Evolutionary conservation across 163 green algal species (phyloP), one percentile per base, ranked within the genome.

Genomic region (Coccomyxa subellipsoidea): DNA sequence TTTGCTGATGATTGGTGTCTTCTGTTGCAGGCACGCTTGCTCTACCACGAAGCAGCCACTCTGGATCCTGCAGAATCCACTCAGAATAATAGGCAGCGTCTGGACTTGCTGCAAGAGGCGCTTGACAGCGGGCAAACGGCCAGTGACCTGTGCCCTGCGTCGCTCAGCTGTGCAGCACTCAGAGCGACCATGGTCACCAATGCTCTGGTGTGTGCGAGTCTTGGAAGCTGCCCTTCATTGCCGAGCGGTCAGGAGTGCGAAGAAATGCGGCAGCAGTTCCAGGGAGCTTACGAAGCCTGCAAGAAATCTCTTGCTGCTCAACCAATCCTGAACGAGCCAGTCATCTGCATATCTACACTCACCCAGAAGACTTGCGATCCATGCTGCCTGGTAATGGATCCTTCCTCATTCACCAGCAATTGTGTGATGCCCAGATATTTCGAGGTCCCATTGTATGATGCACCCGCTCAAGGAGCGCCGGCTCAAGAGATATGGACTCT

Each of bases 41-140:
- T 92, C n/a, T 92, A 93, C 76, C 90, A 94, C 80, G 90, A 94
- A 80, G 89, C 87, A 54, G 87, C 89, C 23, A 79, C 79, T n/a
- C 72, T 89, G 54, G 84, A 89, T 25, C 77, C 34, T 7, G 38
- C 47, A n/a, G 66, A 80, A 31, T 76, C 73, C 29, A 78, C 25
- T 40, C 37, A 32, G 2, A 59, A 31, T 35, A 59, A 38, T 8
- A 80, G 53, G n/a, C 54, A 81, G 34, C 79, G 89, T 5, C 76
- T 89, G 73, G 38, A 84, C 72, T 83, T 92, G 69, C 83, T 92
- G 53, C 82, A 75, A 37, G 87, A 89, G 37, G 87, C 87, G 0
- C 86, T 90, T 35, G 78, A 83, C 54, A 72, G 69, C 39, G 85
- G 85, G 31, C 69, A 38, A 9, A 72, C 37, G 12, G 85, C 87